Evolutionary conservation across 345 rosid species (phyloP), one percentile per base, ranked within the genome.

Genomic region (thale cress (Arabidopsis thaliana)): DNA sequence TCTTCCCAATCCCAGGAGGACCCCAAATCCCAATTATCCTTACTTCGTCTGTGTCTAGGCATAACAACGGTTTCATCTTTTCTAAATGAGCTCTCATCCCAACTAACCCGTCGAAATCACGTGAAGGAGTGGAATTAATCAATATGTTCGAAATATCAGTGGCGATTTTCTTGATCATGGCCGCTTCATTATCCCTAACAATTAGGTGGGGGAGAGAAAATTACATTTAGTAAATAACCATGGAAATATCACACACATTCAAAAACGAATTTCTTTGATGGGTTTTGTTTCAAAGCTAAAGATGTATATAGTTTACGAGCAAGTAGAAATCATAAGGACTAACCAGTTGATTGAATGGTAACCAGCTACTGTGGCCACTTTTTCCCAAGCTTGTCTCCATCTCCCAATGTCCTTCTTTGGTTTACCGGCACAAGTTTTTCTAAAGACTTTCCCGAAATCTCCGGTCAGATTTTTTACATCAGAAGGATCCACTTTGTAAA

Each of bases 401-500:
- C 32, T 28, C 4, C 32, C 32, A 28, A 25, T 68, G 30, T 10
- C 2, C n/a, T 55, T 32, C 3, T 41, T 55, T 14, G 3, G n/a
- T 28, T n/a, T 2, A 28, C 63, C 41, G 3, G 40, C 28, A 55
- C 62, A 68, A 28, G 41, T 40, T 40, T 41, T 68, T n/a, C 12
- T 30, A 1, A 68, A 68, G 5, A 68, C 53, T 30, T 10, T 30
- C 4, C 63, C 63, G 12, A 68, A 68, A 40, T 68, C 13, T 28
- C 63, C 72, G 0, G 7, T 3, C 25, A 68, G 30, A 7, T 53
- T 53, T 11, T 68, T 53, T 0, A 53, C 63, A 28, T 55, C 52
- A 55, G 52, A 68, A 3, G 72, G 72, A 68, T 68, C 41, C 4
- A 68, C 72, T 53, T 5, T 10, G 1, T 68, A 28, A 16, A 68